Evolutionary conservation across 345 rosid genomes (phyloP), one percentile per base, ranked within the genome.

Genomic region (Carallia pectinifolia): DNA sequence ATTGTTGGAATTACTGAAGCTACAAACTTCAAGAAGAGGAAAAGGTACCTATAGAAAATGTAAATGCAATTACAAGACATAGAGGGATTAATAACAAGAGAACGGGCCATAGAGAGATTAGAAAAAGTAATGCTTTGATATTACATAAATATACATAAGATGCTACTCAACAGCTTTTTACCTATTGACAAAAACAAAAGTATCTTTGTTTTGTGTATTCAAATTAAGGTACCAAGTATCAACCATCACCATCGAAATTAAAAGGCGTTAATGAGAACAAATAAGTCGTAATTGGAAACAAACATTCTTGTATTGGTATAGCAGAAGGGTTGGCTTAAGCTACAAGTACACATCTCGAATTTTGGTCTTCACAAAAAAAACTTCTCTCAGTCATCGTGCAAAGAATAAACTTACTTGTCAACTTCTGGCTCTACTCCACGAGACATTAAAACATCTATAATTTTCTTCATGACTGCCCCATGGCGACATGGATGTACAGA

Each of bases 391-490:
- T 60, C 58, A 58, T 19, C 37, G 5, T 16, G 6, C 13, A 31
- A 62, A 59, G 58, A 65, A 67, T 65, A 13, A 62, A 44, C 71
- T 82, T 83, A 96, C 98, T 90, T 96, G 81, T 92, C 97, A 77
- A 96, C 99, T 90, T 92, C 96, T 33, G 99, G 99, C 79, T 96
- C 98, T 59, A 92, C 98, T 61, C 97, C 99, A 50, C 82, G 97
- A 4, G 98, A 90, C 98, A 96, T 86, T 69, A 90, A 74, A 36
- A 92, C 97, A 78, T 92, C 99, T 77, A 92, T 96, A 52, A 96
- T 92, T 81, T 92, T 96, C 87, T 96, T 96, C 99, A 96, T 96
- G 44, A 96, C 99, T 55, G 98, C 99, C 18, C 97, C 99, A 81
- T 96, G 99, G 61, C 87, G 85, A 77, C 99, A 96, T 54, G 99